These are phyloP conservation scores for Solanum microdontum DNA, from an alignment of 257 asterid species.

Conservation along the genomic window DNA sequence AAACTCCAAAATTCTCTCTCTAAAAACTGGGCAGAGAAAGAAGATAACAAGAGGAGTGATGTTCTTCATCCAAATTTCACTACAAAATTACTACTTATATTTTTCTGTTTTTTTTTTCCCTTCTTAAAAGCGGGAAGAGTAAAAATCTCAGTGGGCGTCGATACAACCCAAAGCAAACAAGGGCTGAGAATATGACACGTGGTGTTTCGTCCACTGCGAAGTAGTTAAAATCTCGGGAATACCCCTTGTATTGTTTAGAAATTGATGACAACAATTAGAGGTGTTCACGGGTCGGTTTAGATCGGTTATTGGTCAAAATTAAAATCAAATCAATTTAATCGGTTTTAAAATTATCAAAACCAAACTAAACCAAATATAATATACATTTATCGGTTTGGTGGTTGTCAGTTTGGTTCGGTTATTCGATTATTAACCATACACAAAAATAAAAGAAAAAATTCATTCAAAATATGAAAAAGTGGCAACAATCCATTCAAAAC, in stretches of 20 bases:
- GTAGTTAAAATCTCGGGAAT: neutral
- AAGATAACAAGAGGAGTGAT: slow-evolving; percentile 13
- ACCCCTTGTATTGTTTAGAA: neutral
- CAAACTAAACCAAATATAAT: too few relatives aligned
- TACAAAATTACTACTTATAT: neutral
- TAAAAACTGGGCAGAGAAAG: slow-evolving; percentile 11
- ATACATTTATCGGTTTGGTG: too few relatives aligned
- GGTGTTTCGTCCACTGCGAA: neutral
- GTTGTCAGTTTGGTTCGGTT: too few relatives aligned
- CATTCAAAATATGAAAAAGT: too few relatives aligned
- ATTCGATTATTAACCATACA: too few relatives aligned
- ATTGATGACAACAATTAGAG: neutral
- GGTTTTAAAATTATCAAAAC: too few relatives aligned
- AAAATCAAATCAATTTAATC: too few relatives aligned
- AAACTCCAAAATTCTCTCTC: slow-evolving; percentile 9
- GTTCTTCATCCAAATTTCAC: neutral
- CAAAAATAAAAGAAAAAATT: too few relatives aligned
- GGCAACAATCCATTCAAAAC: too few relatives aligned
- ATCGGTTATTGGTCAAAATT: too few relatives aligned
- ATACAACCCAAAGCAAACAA: slow-evolving; percentile 1
- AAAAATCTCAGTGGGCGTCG: neutral
- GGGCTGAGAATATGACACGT: slow-evolving; percentile 36
- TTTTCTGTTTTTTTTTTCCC: neutral
- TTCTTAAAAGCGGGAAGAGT: slow-evolving; percentile 28
- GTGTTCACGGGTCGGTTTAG: too few relatives aligned